These are phyloP conservation scores for Panaeolus papilionaceus DNA, from an alignment of 768 basidiomycete genomes.

Conservation along the genomic window DNA sequence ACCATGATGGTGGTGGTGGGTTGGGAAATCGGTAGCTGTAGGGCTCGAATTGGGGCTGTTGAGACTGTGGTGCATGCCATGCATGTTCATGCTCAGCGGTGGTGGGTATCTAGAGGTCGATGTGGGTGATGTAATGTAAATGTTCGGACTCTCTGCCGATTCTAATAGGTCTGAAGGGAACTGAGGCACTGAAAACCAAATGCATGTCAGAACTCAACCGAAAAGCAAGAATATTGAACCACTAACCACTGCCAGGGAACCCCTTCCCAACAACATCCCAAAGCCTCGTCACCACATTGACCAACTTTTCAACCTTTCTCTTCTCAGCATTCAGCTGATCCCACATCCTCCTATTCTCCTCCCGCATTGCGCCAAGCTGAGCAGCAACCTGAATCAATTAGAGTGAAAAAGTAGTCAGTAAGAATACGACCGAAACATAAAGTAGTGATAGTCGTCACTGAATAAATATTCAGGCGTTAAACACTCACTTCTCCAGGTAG, in stretches of 20 bases:
- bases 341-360: slow-evolving; percentile 73
- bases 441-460: slow-evolving; percentile 7
- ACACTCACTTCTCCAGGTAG: slow-evolving; percentile 77
- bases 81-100: slow-evolving; percentile 51
- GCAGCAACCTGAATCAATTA: slow-evolving; percentile 51
- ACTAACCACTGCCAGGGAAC: slow-evolving; percentile 61
- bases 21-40: slow-evolving; percentile 53
- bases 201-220: not conserved
- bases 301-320: slow-evolving; percentile 66
- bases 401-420: slow-evolving; percentile 24
- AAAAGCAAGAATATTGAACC: slow-evolving; percentile 15
- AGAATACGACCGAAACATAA: slow-evolving; percentile 23
- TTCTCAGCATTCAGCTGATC: slow-evolving; percentile 61
- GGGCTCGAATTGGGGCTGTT: slow-evolving; percentile 59
- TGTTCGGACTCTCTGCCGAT: slow-evolving; percentile 62
- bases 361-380: slow-evolving; percentile 72
- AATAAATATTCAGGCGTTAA: slow-evolving; percentile 19
- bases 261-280: slow-evolving; percentile 67
- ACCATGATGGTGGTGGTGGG: slow-evolving; percentile 34
- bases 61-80: slow-evolving; percentile 49
- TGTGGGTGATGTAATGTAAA: slow-evolving; percentile 74
- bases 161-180: slow-evolving; percentile 63
- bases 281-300: slow-evolving; percentile 60
- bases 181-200: slow-evolving; percentile 42
- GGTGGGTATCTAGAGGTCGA: slow-evolving; percentile 49